Conservation (phyloP, 169 alveolate species). For the Ichthyophthirius multifiliis region DNA sequence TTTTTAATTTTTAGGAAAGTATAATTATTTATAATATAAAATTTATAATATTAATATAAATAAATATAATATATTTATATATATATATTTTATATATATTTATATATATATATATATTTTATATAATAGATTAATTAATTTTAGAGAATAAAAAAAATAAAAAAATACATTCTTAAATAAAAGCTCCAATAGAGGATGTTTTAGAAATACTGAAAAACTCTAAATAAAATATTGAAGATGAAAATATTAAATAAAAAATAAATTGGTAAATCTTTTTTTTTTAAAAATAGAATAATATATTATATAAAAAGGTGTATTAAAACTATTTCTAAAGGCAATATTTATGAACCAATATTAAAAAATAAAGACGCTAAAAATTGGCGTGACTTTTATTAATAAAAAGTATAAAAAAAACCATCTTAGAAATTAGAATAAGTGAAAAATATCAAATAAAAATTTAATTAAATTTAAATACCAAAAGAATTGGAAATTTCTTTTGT, state of each 20-base stretch:
- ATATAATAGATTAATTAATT: too few relatives aligned
- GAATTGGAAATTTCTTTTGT: too few relatives aligned
- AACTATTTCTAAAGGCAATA: background rate
- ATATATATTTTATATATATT: too few relatives aligned
- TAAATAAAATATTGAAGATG: constrained; percentile 29
- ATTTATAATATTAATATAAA: background rate
- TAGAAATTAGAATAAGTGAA: too few relatives aligned
- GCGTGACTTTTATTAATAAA: background rate
- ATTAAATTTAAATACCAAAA: too few relatives aligned
- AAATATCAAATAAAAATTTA: too few relatives aligned
- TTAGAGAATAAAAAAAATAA: too few relatives aligned
- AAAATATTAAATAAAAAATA: constrained; percentile 7
- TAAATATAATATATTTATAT: too few relatives aligned
- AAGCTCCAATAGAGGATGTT: constrained; percentile 29
- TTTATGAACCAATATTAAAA: constrained; percentile 25
- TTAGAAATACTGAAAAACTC: constrained; percentile 13
- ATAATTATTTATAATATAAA: too few relatives aligned
- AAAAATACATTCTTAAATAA: too few relatives aligned
- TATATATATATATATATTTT: too few relatives aligned
- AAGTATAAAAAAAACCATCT: background rate
- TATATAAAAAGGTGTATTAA: background rate
- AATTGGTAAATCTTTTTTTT: background rate
- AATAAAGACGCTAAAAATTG: background rate
- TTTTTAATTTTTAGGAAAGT: constrained; percentile 35
- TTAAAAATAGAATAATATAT: background rate